Evolutionary conservation across 2,329 filamentous ascomycete genomes (phyloP), one percentile per base, ranked within the genome.

Genomic region (Shiraia bambusicola): DNA sequence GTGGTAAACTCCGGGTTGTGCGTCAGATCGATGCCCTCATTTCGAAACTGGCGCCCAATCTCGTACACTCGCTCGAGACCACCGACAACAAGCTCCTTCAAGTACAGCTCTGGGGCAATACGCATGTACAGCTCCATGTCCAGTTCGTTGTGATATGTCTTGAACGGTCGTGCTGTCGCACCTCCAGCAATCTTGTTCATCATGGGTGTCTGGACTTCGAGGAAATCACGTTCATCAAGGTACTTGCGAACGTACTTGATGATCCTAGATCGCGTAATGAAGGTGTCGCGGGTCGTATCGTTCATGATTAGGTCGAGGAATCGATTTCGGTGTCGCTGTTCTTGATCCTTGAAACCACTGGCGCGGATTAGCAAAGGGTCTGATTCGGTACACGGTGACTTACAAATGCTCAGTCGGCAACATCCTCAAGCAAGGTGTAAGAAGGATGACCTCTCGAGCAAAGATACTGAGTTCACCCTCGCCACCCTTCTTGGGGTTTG

Each of bases 1-100:
- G 89, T 95, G 30, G 93, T 98, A 76, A 98, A 98, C 69, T 98
- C 93, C 28, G 88, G 93, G 76, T 97, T 98, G 78, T 98, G 93
- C 6, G 93, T 98, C 36, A 93, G 76, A 68, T 95, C 89, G 52
- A 89, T 86, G 45, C 87, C 85, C 71, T 95, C 91, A 65, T 98
- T 98, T 61, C 93, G 79, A 81, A 98, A 98, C 68, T 95, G 89
- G 54, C 90, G 86, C 52, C 93, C 93, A 50, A 98, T 83, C 69
- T 98, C 93, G 72, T 95, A 98, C 11, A 98, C 93, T 59, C 88
- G 83, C 75, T 95, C 88, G 29, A 97, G 79, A 45, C 92, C 93
- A 63, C 94, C 94, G 24, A 98, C 92, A 35, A 97, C 87, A 45
- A 87, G 78, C 83, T 94, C 89, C 86, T 98, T 98, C 60, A 98